Evolutionary conservation across 78 protist species (phyloP).

Genomic region (Emiliania huxleyi): DNA sequence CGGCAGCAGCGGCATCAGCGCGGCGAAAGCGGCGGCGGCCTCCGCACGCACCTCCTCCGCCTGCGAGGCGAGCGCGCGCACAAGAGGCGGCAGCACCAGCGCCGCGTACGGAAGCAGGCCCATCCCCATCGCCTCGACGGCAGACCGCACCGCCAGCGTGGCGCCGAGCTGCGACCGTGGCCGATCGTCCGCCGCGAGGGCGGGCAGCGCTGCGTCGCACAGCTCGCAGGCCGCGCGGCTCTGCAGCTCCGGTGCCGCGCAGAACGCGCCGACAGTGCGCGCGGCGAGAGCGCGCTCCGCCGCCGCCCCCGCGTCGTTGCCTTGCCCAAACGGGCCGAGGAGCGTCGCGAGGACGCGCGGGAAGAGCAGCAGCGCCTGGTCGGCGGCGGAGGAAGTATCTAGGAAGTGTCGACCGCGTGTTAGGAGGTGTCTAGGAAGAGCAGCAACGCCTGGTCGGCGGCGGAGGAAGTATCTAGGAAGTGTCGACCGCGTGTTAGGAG

Average conservation of each 20-base stretch:
- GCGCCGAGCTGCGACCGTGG: neutral
- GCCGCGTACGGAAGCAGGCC: conserved; percentile 28
- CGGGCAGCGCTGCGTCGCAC: neutral
- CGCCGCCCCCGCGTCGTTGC: conserved; percentile 18
- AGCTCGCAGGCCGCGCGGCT: neutral
- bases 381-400: too few relatives aligned
- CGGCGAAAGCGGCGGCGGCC: conserved; percentile 46
- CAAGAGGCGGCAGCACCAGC: neutral
- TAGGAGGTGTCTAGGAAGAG: too few relatives aligned
- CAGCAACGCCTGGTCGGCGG: too few relatives aligned
- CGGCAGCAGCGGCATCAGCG: conserved; percentile 55
- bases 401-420: too few relatives aligned
- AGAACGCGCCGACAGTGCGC: neutral
- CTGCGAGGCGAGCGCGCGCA: conserved; percentile 14
- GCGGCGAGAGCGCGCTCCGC: conserved; percentile 15
- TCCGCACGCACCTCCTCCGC: conserved; percentile 7
- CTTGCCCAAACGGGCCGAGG: neutral
- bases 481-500: too few relatives aligned
- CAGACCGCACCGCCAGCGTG: neutral
- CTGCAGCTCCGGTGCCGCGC: neutral
- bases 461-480: too few relatives aligned
- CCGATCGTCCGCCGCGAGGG: neutral
- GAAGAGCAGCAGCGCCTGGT: neutral
- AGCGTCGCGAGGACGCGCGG: neutral
- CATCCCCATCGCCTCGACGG: neutral